A percentile compares a stretch with the other conserved stretches of the same genome.
Evolutionary conservation across 2,329 filamentous ascomycete species (phyloP).

Genomic region (Botrytis fragariae): DNA sequence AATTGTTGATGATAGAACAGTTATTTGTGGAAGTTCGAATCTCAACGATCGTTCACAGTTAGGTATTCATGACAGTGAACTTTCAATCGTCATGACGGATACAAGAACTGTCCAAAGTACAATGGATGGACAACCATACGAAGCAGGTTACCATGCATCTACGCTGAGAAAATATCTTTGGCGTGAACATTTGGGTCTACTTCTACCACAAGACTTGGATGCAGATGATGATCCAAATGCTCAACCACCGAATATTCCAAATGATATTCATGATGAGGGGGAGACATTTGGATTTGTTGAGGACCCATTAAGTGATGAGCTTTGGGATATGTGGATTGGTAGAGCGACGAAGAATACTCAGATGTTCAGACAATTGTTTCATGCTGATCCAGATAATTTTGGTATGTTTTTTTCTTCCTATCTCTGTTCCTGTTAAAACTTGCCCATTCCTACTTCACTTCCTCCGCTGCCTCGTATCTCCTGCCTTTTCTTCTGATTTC

Average conservation of each 20-base stretch:
- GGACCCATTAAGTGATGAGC: slow-evolving; percentile 65
- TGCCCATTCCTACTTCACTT: no score
- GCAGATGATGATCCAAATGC: slow-evolving; percentile 68
- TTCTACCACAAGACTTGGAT: slow-evolving; percentile 70
- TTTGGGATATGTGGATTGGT: slow-evolving; percentile 68
- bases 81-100: slow-evolving; percentile 88
- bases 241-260: slow-evolving; percentile 67
- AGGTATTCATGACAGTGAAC: slow-evolving; percentile 85
- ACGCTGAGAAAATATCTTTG: slow-evolving; percentile 80
- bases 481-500: neutral
- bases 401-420: slow-evolving; percentile 52
- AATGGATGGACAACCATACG: slow-evolving; percentile 77
- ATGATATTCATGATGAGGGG: slow-evolving; percentile 62
- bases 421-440: no score
- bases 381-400: slow-evolving; percentile 84
- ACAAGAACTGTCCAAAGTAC: slow-evolving; percentile 64
- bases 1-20: slow-evolving; percentile 82
- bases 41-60: slow-evolving; percentile 88
- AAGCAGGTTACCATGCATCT: slow-evolving; percentile 77
- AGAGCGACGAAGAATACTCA: slow-evolving; percentile 70
- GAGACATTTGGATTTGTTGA: slow-evolving; percentile 64
- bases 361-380: slow-evolving; percentile 76
- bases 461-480: no score
- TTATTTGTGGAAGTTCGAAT: slow-evolving; percentile 84
- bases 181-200: slow-evolving; percentile 84